Evolutionary conservation across 257 asterid species (phyloP).

Genomic region (Petunia secreta): DNA sequence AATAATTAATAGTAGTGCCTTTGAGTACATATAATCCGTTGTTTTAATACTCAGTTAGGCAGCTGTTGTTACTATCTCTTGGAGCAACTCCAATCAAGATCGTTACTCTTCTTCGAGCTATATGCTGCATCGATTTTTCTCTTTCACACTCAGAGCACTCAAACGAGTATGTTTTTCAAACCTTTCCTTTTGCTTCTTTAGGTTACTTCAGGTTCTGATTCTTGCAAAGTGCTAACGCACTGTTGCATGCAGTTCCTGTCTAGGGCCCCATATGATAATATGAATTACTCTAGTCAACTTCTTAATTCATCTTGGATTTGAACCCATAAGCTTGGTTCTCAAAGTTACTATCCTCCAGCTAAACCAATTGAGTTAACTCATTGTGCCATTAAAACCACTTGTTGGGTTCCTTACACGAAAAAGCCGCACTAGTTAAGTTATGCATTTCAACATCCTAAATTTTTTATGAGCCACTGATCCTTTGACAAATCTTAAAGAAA

Average conservation of each 20-base stretch:
- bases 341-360: neutral
- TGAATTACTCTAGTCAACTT: neutral
- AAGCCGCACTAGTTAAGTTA: neutral
- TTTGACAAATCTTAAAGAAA: neutral
- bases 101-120: neutral
- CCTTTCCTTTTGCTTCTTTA: neutral
- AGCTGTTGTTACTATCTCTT: neutral
- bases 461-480: neutral
- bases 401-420: no score
- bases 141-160: neutral
- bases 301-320: neutral
- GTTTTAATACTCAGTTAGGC: neutral
- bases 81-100: neutral
- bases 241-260: neutral
- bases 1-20: neutral
- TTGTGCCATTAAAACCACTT: neutral
- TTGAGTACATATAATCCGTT: neutral
- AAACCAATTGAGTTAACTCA: neutral
- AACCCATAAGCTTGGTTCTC: neutral
- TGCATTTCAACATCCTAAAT: neutral
- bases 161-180: neutral
- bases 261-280: neutral
- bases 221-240: neutral
- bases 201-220: neutral
- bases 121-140: neutral